Evolutionary conservation across 768 basidiomycete genomes (phyloP).

Genomic region (Leucogyrophana mollusca): DNA sequence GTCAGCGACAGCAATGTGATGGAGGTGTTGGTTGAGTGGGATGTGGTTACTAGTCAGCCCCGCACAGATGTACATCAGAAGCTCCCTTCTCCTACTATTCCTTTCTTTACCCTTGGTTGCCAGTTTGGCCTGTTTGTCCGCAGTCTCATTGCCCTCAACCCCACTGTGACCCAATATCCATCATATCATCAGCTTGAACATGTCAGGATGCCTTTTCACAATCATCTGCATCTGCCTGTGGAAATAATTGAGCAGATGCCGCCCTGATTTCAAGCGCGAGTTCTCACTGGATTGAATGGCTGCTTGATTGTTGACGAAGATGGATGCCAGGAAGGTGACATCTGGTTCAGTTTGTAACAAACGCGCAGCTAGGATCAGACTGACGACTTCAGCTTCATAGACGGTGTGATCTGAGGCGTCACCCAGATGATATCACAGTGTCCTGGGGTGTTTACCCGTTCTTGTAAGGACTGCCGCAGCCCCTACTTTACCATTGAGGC

Average conservation of each 20-base stretch:
- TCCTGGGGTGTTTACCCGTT: not conserved
- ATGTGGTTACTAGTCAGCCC: no score
- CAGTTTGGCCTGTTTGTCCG: not conserved
- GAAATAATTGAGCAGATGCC: conserved; percentile 8
- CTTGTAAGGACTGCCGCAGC: not conserved
- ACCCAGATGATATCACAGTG: conserved; percentile 3
- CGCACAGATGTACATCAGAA: no score
- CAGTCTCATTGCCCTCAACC: conserved; percentile 1
- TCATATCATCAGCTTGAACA: no score
- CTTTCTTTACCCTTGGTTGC: not conserved
- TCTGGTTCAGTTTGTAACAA: not conserved
- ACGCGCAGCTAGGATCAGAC: not conserved
- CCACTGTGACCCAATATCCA: conserved; percentile 1
- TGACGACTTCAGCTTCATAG: no score
- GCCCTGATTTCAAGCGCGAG: not conserved
- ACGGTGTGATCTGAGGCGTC: not conserved
- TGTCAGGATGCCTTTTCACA: not conserved
- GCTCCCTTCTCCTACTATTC: no score
- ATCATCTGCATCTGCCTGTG: not conserved
- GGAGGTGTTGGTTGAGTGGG: conserved; percentile 16
- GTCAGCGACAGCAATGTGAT: conserved; percentile 12
- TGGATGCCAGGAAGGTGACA: not conserved
- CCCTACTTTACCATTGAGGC: not conserved
- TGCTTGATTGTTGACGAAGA: conserved; percentile 11
- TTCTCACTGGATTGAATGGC: not conserved